A percentile compares a stretch with the other conserved stretches of the same genome.
phyloP scores from a whole-genome alignment of 2,329 filamentous ascomycete genomes.

The Penicillium psychrosexuale region DNA sequence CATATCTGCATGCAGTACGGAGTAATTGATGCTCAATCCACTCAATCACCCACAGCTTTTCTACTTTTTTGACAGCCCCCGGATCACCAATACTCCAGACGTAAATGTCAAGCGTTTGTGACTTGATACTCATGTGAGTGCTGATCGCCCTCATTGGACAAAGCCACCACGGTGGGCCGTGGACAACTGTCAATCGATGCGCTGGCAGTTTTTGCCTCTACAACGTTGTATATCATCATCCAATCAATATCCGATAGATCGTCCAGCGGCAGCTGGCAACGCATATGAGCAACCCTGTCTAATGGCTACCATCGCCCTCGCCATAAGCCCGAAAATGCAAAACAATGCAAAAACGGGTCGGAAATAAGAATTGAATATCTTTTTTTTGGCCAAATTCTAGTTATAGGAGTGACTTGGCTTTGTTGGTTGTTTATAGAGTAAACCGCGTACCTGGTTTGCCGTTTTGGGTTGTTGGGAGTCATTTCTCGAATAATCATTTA shows the following conservation, averaged over 20 bases:
- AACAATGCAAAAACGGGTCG: too few species aligned
- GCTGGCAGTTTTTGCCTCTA: slow-evolving; percentile 6
- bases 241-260: slow-evolving; percentile 8
- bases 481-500: too few species aligned
- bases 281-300: neutral
- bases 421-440: too few species aligned
- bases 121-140: neutral
- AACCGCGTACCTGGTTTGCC: too few species aligned
- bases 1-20: neutral
- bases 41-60: neutral
- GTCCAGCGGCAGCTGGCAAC: neutral
- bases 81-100: neutral
- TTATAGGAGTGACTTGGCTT: too few species aligned
- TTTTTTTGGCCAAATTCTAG: too few species aligned
- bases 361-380: too few species aligned
- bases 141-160: neutral
- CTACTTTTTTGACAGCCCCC: neutral
- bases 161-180: neutral
- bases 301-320: neutral
- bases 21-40: neutral
- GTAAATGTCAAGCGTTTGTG: neutral
- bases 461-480: too few species aligned
- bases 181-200: slow-evolving; percentile 11
- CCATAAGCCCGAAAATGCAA: too few species aligned
- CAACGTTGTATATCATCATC: neutral